Evolutionary conservation across 257 asterid genomes (phyloP), one percentile per base, ranked within the genome.

Genomic region (Phtheirospermum japonicum): DNA sequence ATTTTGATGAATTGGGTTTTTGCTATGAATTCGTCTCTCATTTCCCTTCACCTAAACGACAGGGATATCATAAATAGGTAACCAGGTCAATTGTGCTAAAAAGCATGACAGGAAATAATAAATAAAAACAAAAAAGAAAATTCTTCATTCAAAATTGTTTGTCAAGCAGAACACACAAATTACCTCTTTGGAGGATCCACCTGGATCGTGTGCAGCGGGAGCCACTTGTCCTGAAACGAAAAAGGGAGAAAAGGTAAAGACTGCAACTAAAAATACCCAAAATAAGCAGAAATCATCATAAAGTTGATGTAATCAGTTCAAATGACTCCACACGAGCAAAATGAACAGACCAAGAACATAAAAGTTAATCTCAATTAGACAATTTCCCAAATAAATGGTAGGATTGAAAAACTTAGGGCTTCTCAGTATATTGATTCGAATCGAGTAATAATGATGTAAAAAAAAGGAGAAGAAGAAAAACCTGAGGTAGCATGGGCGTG

Each of bases 131-230:
- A n/a, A n/a, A n/a, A n/a, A n/a, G n/a, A n/a, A n/a, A n/a, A n/a
- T n/a, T n/a, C n/a, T n/a, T n/a, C n/a, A n/a, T n/a, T n/a, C n/a
- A n/a, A n/a, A n/a, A 55, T 7, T 18, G 17, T 23, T 37, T 42
- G 34, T 31, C 37, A 49, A n/a, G n/a, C n/a, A n/a, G n/a, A n/a
- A n/a, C n/a, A n/a, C n/a, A n/a, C 1, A 26, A 52, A 53, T 17
- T 71, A 87, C 98, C 96, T 85, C 73, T 77, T 73, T 36, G 79
- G 91, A 71, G 73, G 89, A 71, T 76, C 71, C 85, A 64, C 53
- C 77, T 17, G 80, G 67, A 75, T n/a, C 34, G 42, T 54, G 37
- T 65, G 82, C 62, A 64, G 75, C 57, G 37, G 69, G 73, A 55
- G 72, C 66, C 78, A 70, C 46, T 43, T 76, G 64, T 34, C 87